Evolutionary conservation across 2,329 filamentous ascomycete species (phyloP), one percentile per base, ranked within the genome.

Genomic region (Hysterium pulicare): DNA sequence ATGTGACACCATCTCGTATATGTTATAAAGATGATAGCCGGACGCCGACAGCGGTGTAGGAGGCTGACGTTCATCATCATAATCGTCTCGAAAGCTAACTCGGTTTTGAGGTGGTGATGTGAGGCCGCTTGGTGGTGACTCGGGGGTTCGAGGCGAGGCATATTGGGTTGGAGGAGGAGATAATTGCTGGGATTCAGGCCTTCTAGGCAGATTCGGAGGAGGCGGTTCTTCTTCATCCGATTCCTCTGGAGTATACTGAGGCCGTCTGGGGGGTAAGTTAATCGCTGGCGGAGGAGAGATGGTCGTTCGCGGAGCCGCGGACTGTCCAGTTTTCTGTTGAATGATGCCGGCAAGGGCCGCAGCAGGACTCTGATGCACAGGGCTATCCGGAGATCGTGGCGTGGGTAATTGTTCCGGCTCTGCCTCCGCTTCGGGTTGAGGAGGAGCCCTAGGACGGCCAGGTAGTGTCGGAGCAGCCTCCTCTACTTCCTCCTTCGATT

Each of bases 1-100:
- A 33, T 93, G 82, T n/a, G 90, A 91, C 4, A 95, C 82, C 86
- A 95, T 95, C 69, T 97, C 91, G 62, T 90, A 95, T 57, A 97
- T 90, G 57, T 95, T 96, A 70, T 96, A 97, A 66, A 97, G 76
- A 61, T 94, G 90, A 61, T 90, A 97, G 2, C 87, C 88, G 15
- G 87, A 87, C 4, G 87, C 87, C 2, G 84, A 83, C 22, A 57
- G 54, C 11, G 66, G 57, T 2, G 62, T 61, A 13, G 44, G 43
- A 2, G 62, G 65, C 33, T 42, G 36, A 11, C 44, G 44, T 16
- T 45, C 48, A 19, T 74, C 71, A 2, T 77, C 71, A 38, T 75
- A 69, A 43, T 75, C 70, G 13, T 67, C 65, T 23, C 54, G 50
- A 42, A 71, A 66, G 5, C 57, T 62, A 21, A 59, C 57, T 40